phyloP scores from a whole-genome alignment of 2,329 filamentous ascomycete species.

The Xylariaceae sp. region DNA sequence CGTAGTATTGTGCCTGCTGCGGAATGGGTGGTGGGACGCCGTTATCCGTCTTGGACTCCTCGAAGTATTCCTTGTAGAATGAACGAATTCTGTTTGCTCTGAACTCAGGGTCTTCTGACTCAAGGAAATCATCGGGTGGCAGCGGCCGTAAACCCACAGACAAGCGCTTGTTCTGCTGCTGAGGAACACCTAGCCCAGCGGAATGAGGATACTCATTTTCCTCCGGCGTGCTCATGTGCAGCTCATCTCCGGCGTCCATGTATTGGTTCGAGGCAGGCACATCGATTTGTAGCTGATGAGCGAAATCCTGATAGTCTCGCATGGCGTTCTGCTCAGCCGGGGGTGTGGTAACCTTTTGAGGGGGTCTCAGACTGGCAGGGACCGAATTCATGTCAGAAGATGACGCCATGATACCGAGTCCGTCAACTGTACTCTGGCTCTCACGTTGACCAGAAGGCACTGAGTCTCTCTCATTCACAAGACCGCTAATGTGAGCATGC shows the following conservation, averaged over 20 bases:
- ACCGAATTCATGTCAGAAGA: slow-evolving; percentile 11
- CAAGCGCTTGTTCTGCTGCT: slow-evolving; percentile 52
- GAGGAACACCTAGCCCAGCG: slow-evolving; percentile 48
- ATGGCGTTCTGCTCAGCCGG: slow-evolving; percentile 18
- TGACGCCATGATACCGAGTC: slow-evolving; percentile 18
- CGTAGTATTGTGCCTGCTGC: slow-evolving; percentile 53
- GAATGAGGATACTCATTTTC: slow-evolving; percentile 24
- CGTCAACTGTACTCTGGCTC: slow-evolving; percentile 8
- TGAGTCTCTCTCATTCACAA: slow-evolving; percentile 18
- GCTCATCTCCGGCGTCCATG: slow-evolving; percentile 25
- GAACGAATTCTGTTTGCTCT: slow-evolving; percentile 95
- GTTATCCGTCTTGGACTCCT: slow-evolving; percentile 40
- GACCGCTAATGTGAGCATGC: slow-evolving; percentile 13
- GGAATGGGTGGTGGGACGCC: slow-evolving; percentile 16
- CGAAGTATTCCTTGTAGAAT: slow-evolving; percentile 99
- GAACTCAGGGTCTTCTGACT: slow-evolving; percentile 85
- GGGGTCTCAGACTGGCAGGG: slow-evolving; percentile 27
- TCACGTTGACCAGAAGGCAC: slow-evolving; percentile 6
- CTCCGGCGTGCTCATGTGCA: slow-evolving; percentile 14
- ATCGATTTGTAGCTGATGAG: slow-evolving; percentile 21
- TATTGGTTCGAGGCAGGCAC: slow-evolving; percentile 16
- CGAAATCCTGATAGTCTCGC: slow-evolving; percentile 21
- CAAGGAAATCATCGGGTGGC: slow-evolving; percentile 74
- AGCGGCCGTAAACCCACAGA: slow-evolving; percentile 77
- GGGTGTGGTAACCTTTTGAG: slow-evolving; percentile 31